Evolutionary conservation across 108 stramenopile species (phyloP), one percentile per base, ranked within the genome.

Genomic region (Skeletonema tropicum): DNA sequence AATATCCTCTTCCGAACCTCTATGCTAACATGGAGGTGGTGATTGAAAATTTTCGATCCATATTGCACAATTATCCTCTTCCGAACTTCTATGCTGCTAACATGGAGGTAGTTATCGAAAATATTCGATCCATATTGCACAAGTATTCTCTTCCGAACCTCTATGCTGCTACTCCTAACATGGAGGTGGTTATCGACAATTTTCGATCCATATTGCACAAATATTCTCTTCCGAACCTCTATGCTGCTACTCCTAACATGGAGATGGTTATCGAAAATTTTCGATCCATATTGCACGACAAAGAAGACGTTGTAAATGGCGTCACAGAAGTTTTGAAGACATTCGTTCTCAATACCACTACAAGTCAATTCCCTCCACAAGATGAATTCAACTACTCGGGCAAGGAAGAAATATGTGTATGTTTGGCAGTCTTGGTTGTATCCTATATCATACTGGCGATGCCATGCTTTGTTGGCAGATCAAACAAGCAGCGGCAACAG

Each of bases 361-460:
- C 12, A 13, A 15, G 12, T 35, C 57, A 57, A 25, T 39, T 70
- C 25, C 59, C 57, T 41, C 69, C 69, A 15, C 57, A 70, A 58
- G 69, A 70, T 59, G 41, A 39, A n/a, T 58, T 70, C 35, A 59
- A 31, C 26, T 52, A 49, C 6, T 60, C 70, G 32, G 61, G 62
- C 25, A 64, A 52, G 12, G 66, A 64, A 59, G 75, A 76, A 42
- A 46, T 76, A 31, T 64, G 68, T 12, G 75, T 76, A 2, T 70
- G 68, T 14, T 6, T 76, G 15, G 61, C 68, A 13, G 36, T 76
- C 14, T 38, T 76, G 13, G 29, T 64, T 6, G 9, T 76, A 29
- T 67, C 66, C 23, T 76, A 70, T 35, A 57, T 70, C 46, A 33
- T 76, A 11, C 39, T 76, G 32, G 42, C 75, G 61, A 70, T 68